Evolutionary conservation across 1,284 basidiomycete species (phyloP), one percentile per base, ranked within the genome.

Genomic region (Moesziomyces aphidis): DNA sequence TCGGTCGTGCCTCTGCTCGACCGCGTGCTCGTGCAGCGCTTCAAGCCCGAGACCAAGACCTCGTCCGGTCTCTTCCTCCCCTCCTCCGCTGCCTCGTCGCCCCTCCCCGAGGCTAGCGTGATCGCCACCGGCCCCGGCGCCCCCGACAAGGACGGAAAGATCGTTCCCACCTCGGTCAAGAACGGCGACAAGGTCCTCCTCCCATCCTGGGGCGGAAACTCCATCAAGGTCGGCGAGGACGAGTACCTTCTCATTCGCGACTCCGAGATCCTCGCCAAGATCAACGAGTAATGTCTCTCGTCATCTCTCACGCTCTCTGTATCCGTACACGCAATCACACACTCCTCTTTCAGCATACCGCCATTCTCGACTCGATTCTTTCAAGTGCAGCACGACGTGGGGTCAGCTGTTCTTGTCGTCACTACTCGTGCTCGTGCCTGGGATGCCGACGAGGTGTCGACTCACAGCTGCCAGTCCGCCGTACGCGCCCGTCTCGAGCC

Each of bases 161-260:
- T 96, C 21, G 86, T 92, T n/a, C 92, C 95, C 13, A 89, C 91
- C 24, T 86, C 87, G 43, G 95, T 98, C 61, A 90, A 92, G 87
- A 88, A 91, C 31, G 96, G 96, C 50, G 96, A 98, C 88, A 90
- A 93, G 44, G 95, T 98, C 10, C 88, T 99, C 56, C 88, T 99
- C 6, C 96, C 96, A 9, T 92, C 93, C 24, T 99, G 95, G 93
- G 96, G 96, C 61, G 96, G 96, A 19, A 95, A 91, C 86, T 86
- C 92, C 21, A 95, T 99, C 87, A 99, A 98, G 87, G 90, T 99
- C 57, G 95, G 95, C 62, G 96, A 99, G 34, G 95, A 98, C 85
- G 96, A 98, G 86, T 99, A 93, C 88, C 92, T 90, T 87, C 87
- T 98, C 68, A 97, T 97, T 90, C 93, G 92, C 86, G 96, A 98